Percentiles rank a stretch among this genome's conserved stretches.
These are phyloP conservation scores for Fusarium hostae DNA, from an alignment of 2,329 filamentous ascomycete species.

Conservation along the genomic window DNA sequence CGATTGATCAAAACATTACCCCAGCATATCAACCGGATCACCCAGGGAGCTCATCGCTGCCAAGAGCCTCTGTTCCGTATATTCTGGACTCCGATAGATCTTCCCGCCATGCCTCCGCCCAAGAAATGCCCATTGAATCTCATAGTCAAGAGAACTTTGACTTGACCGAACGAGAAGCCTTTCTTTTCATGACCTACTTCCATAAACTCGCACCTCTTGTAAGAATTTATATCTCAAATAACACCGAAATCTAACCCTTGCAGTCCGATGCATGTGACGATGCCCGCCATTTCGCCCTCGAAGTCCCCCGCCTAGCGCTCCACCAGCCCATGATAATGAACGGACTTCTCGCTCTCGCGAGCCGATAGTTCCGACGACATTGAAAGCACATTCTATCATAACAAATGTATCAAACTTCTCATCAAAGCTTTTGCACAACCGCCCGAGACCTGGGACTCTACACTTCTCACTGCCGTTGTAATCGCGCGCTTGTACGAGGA, in stretches of 20 bases:
- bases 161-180: not conserved
- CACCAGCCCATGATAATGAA: constrained; percentile 10
- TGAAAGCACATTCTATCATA: constrained; percentile 7
- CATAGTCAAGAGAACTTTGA: not conserved
- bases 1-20: fast-evolving
- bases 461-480: not conserved
- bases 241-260: fast-evolving
- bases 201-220: not conserved
- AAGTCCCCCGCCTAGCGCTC: not conserved
- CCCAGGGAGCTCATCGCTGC: fast-evolving
- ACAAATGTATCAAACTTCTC: not conserved
- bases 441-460: not conserved
- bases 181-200: constrained; percentile 11
- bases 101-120: fast-evolving
- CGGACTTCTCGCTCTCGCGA: not conserved
- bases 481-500: constrained; percentile 5
- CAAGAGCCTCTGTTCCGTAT: not conserved
- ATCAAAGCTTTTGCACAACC: not conserved
- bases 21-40: not conserved
- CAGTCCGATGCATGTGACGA: constrained; percentile 7
- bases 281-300: not conserved
- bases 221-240: not conserved
- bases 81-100: not conserved
- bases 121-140: no score
- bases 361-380: not conserved